Conservation (phyloP, 1,284 basidiomycete species). For the Apiotrichum laibachii region DNA sequence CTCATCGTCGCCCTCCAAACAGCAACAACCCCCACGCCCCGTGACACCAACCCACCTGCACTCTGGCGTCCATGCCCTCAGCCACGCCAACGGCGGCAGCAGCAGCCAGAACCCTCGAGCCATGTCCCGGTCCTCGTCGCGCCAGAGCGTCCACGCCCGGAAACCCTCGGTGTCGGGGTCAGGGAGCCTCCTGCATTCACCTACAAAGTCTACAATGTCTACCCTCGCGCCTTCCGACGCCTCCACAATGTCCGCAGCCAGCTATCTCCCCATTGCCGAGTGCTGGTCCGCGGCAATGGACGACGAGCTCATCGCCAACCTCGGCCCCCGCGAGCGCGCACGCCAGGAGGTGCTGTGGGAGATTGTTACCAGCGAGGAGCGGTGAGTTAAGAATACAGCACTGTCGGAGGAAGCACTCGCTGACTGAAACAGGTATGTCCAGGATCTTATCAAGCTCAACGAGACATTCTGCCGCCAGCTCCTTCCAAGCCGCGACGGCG, state of each 20-base stretch:
- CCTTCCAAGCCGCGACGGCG: slow-evolving; percentile 65
- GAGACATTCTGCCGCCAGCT: slow-evolving; percentile 88
- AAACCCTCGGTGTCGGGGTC: neutral
- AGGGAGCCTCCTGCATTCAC: slow-evolving; percentile 6
- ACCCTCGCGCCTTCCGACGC: slow-evolving; percentile 11
- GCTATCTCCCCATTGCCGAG: slow-evolving; percentile 59
- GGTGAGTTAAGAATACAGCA: too few species aligned
- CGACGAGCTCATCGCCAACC: slow-evolving; percentile 87
- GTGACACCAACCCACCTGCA: slow-evolving; percentile 1
- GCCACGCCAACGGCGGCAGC: neutral
- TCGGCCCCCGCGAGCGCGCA: slow-evolving; percentile 88
- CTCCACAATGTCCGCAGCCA: slow-evolving; percentile 15
- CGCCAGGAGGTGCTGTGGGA: slow-evolving; percentile 97
- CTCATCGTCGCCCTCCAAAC: slow-evolving; percentile 3
- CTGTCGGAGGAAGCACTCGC: neutral
- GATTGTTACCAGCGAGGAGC: slow-evolving; percentile 94
- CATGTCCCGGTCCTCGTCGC: slow-evolving; percentile 12
- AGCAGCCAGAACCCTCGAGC: neutral
- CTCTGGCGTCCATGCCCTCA: neutral
- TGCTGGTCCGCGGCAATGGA: slow-evolving; percentile 97
- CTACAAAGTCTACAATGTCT: slow-evolving; percentile 11
- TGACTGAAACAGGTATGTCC: slow-evolving; percentile 70
- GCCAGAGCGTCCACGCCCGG: slow-evolving; percentile 5
- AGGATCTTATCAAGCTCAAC: slow-evolving; percentile 83
- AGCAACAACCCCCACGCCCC: neutral